These are phyloP conservation scores for Melastoma candidum DNA, from an alignment of 441 rosid genomes.

Conservation along the genomic window DNA sequence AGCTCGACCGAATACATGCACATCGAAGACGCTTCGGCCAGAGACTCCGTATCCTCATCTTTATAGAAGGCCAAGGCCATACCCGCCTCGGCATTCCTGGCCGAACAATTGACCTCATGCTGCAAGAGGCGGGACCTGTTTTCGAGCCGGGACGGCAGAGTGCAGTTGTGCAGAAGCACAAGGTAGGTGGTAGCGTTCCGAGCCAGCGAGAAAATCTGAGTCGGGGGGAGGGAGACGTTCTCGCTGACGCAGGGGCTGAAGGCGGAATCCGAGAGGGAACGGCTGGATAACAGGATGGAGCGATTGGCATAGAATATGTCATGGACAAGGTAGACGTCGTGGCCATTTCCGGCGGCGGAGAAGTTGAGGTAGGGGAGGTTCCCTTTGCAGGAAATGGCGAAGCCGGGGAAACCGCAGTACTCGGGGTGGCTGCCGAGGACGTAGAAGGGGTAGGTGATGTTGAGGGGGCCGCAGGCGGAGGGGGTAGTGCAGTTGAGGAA, in stretches of 20 bases:
- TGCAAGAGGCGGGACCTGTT: slow-evolving; percentile 1
- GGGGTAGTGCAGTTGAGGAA: no score
- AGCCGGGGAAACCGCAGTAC: no score
- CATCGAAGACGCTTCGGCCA: neutral
- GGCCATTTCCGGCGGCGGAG: no score
- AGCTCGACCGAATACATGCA: slow-evolving; percentile 18
- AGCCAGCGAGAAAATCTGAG: no score
- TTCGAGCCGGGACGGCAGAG: neutral
- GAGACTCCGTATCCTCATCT: slow-evolving; percentile 10
- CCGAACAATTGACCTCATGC: slow-evolving; percentile 9
- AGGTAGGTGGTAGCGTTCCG: neutral
- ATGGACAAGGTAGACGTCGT: no score
- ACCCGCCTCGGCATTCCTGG: neutral
- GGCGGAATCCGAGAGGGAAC: slow-evolving; percentile 2
- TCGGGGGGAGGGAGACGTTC: slow-evolving; percentile 21
- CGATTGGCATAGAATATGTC: no score
- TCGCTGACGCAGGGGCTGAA: slow-evolving; percentile 10
- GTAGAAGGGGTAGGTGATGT: no score
- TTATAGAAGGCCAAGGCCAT: slow-evolving; percentile 17
- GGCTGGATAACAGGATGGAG: slow-evolving; percentile 21
- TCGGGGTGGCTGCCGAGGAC: no score
- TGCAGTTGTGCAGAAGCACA: slow-evolving; percentile 27
- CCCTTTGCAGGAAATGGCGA: no score
- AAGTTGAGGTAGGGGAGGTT: no score
- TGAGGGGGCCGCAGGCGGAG: no score